Conservation (phyloP, 1,284 basidiomycete species). For the Marasmius sp. region DNA sequence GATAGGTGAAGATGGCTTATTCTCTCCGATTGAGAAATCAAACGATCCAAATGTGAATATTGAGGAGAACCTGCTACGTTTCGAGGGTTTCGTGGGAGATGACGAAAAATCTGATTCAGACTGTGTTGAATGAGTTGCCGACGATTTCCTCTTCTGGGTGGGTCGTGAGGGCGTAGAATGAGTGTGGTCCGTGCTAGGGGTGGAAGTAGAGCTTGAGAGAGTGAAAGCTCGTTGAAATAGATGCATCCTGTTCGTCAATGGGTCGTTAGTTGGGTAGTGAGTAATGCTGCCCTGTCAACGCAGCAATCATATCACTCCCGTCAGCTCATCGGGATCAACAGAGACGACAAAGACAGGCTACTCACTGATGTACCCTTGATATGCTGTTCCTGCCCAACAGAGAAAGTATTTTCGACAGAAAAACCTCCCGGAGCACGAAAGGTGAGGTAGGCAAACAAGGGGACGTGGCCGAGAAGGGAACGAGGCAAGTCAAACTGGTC, state of each 20-base stretch:
- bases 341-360: neutral
- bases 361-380: neutral
- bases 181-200: conserved; percentile 1
- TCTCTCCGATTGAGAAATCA: neutral
- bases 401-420: neutral
- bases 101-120: neutral
- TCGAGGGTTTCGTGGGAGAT: neutral
- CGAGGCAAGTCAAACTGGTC: neutral
- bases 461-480: conserved; percentile 3
- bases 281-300: neutral
- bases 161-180: neutral
- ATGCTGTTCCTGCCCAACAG: neutral
- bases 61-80: conserved; percentile 2
- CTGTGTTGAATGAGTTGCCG: neutral
- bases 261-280: neutral
- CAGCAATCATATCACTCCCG: neutral
- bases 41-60: neutral
- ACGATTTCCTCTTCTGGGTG: neutral
- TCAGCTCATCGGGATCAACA: neutral
- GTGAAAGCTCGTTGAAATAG: neutral
- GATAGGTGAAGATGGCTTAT: neutral
- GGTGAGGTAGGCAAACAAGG: neutral
- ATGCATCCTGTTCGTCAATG: neutral
- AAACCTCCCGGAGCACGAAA: neutral
- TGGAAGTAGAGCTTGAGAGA: neutral